phyloP scores from a whole-genome alignment of 306 rosid genomes.

The Pterocarpus santalinus region DNA sequence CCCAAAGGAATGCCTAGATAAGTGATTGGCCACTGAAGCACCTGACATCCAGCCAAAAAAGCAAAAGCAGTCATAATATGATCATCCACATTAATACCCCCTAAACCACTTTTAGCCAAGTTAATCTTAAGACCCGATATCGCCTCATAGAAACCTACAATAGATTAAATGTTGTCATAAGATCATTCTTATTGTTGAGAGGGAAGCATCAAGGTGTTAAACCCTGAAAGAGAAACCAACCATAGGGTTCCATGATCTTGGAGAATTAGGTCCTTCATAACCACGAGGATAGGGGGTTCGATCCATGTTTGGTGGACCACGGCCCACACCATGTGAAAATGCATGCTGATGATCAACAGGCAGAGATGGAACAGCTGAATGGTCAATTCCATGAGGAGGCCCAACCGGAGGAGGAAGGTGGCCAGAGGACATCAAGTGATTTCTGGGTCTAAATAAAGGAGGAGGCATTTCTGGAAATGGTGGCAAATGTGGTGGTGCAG shows the following conservation, averaged over 20 bases:
- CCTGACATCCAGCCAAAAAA: no score
- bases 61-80: no score
- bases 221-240: constrained; percentile 50
- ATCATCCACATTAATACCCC: no score
- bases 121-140: no score
- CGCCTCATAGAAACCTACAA: no score
- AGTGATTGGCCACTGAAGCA: no score
- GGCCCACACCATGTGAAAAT: constrained; percentile 62
- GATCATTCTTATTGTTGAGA: neutral
- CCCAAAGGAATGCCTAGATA: no score
- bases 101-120: no score
- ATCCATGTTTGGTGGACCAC: constrained; percentile 71
- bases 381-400: constrained; percentile 73
- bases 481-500: constrained; percentile 62
- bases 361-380: constrained; percentile 60
- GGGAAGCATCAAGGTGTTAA: constrained; percentile 13
- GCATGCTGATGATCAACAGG: constrained; percentile 67
- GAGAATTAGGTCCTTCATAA: constrained; percentile 75
- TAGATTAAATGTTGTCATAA: constrained; percentile 1
- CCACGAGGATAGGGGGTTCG: constrained; percentile 74
- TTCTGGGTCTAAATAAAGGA: constrained; percentile 74
- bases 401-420: constrained; percentile 71
- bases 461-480: constrained; percentile 78
- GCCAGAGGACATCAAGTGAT: constrained; percentile 71
- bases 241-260: constrained; percentile 78